Percentiles rank a stretch among this genome's conserved stretches.
Conservation (phyloP, 805 yeast species). For the Suhomyces vadensis region DNA sequence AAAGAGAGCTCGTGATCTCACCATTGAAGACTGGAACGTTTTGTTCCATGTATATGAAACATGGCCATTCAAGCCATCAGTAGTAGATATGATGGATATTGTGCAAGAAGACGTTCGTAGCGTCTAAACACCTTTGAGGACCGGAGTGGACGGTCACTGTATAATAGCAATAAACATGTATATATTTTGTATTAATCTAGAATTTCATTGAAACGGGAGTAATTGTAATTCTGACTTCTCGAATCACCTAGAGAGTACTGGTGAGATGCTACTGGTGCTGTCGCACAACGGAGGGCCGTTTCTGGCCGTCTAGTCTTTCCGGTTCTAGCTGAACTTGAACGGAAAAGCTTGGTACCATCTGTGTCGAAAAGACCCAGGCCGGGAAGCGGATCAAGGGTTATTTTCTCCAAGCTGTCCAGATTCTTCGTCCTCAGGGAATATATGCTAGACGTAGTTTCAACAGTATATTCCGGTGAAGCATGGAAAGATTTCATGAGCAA, state of each 20-base stretch:
- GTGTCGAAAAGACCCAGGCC: background rate
- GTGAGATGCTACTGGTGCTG: background rate
- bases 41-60: slow-evolving; percentile 53
- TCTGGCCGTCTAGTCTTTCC: background rate
- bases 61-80: slow-evolving; percentile 88
- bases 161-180: background rate
- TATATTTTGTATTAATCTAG: background rate
- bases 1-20: slow-evolving; percentile 49
- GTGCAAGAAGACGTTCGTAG: slow-evolving; percentile 13
- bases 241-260: background rate
- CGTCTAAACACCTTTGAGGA: background rate
- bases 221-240: background rate
- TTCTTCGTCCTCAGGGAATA: background rate
- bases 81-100: slow-evolving; percentile 16
- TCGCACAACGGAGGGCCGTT: background rate
- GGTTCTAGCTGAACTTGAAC: background rate
- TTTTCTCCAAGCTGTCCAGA: background rate
- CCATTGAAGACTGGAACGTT: slow-evolving; percentile 52
- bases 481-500: slow-evolving; percentile 2
- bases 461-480: background rate
- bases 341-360: no score
- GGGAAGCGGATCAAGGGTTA: background rate
- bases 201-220: background rate
- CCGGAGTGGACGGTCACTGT: no score
- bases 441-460: background rate